Conservation (phyloP, 1,139 yeast species). For the Lodderomyces metapsilosis region DNA sequence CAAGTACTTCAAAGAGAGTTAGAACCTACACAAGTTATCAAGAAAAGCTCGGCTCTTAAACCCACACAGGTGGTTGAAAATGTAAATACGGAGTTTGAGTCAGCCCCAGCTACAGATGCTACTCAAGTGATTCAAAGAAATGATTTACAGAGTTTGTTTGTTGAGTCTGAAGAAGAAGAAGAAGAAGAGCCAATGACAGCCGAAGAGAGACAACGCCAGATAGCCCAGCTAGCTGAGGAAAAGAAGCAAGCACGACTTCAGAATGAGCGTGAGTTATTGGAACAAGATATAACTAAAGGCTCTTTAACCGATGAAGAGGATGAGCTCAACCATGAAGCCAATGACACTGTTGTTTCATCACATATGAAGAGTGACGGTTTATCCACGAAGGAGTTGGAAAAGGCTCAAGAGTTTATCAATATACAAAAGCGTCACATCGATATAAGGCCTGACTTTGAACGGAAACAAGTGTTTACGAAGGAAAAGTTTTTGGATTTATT, state of each 20-base stretch:
- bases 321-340: conserved; percentile 27
- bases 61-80: neutral
- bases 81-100: neutral
- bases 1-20: conserved; percentile 6
- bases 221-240: conserved; percentile 23
- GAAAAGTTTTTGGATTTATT: conserved; percentile 34
- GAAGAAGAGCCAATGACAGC: conserved; percentile 14
- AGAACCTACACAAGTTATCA: neutral
- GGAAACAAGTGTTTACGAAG: conserved; percentile 28
- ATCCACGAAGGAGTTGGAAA: conserved; percentile 28
- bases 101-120: neutral
- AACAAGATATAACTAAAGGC: conserved; percentile 34
- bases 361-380: conserved; percentile 11
- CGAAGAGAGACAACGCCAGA: conserved; percentile 23
- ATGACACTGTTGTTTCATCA: conserved; percentile 20
- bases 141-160: neutral
- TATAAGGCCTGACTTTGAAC: conserved; percentile 35
- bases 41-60: neutral
- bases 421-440: conserved; percentile 34
- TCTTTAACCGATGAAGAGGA: conserved; percentile 45
- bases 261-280: conserved; percentile 21
- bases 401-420: conserved; percentile 36
- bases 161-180: neutral
- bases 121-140: neutral
- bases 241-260: conserved; percentile 21